Evolutionary conservation across 805 yeast genomes (phyloP).

Genomic region (Lipomyces japonicus): DNA sequence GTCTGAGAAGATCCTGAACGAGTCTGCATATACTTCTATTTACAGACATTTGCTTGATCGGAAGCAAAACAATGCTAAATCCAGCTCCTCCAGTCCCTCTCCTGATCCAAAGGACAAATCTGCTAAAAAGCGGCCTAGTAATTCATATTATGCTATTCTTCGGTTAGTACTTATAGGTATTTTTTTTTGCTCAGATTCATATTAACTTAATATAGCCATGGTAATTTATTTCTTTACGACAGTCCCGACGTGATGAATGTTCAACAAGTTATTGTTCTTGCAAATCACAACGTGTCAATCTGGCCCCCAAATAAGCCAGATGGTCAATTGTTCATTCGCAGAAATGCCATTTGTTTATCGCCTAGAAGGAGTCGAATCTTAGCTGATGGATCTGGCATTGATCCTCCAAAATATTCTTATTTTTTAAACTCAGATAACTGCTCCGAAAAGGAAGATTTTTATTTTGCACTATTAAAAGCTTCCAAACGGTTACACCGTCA

Average conservation of each 20-base stretch:
- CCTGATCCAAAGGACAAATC: constrained; percentile 39
- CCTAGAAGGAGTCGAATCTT: constrained; percentile 38
- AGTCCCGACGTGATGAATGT: constrained; percentile 63
- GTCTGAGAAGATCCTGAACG: constrained; percentile 37
- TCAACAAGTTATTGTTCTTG: constrained; percentile 72
- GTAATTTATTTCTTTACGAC: constrained; percentile 79
- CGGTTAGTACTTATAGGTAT: constrained; percentile 34
- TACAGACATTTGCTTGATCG: constrained; percentile 48
- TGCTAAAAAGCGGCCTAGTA: constrained; percentile 32
- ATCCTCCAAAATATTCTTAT: constrained; percentile 42
- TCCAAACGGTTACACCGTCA: constrained; percentile 43
- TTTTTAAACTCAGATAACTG: constrained; percentile 75
- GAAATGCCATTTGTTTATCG: constrained; percentile 67
- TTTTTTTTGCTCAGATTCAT: not conserved
- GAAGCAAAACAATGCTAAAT: constrained; percentile 10
- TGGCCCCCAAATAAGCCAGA: constrained; percentile 83
- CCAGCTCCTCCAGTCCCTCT: constrained; percentile 8
- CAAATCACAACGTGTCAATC: constrained; percentile 63
- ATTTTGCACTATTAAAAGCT: constrained; percentile 77
- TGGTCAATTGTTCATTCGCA: constrained; percentile 73
- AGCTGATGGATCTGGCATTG: not conserved
- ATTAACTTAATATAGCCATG: constrained; percentile 59
- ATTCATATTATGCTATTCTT: constrained; percentile 36
- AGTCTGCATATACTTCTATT: constrained; percentile 58
- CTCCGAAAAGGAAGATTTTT: constrained; percentile 88